Percentiles rank a stretch among this genome's conserved stretches.
Conservation (phyloP, 768 basidiomycete genomes). For the Auricularia sp. region DNA sequence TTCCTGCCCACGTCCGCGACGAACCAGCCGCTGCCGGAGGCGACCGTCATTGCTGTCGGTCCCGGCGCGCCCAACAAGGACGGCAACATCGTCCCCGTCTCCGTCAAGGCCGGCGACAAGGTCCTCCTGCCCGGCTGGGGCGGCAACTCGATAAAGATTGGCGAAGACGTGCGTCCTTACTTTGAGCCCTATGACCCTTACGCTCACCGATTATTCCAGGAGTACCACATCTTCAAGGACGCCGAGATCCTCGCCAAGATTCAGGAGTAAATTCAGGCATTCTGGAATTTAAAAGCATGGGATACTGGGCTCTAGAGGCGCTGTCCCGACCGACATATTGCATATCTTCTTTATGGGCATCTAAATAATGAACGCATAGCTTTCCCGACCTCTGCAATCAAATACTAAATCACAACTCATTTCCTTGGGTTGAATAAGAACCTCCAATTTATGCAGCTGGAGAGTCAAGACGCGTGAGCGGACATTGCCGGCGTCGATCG, state of each 20-base stretch:
- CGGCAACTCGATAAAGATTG: conserved; percentile 90
- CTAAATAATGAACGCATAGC: neutral
- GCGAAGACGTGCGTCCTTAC: conserved; percentile 69
- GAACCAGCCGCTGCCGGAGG: conserved; percentile 82
- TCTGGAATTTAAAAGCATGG: neutral
- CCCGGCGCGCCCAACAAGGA: conserved; percentile 90
- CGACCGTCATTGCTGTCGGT: conserved; percentile 90
- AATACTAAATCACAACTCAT: neutral
- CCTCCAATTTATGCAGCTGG: no score
- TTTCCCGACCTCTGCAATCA: neutral
- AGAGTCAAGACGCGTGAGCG: neutral
- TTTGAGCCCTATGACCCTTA: no score
- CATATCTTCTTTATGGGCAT: neutral
- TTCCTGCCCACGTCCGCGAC: conserved; percentile 91
- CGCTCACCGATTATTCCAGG: conserved; percentile 35
- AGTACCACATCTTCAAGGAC: conserved; percentile 93
- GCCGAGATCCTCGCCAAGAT: conserved; percentile 94
- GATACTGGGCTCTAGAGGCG: neutral
- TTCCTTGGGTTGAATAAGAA: neutral
- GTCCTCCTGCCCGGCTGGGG: conserved; percentile 96
- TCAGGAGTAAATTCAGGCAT: conserved; percentile 50
- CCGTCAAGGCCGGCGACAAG: conserved; percentile 81
- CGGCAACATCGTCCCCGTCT: conserved; percentile 61
- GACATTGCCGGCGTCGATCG: neutral
- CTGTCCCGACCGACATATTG: neutral